Conservation (phyloP, 2,329 filamentous ascomycete species). For the Penicillium sp. region DNA sequence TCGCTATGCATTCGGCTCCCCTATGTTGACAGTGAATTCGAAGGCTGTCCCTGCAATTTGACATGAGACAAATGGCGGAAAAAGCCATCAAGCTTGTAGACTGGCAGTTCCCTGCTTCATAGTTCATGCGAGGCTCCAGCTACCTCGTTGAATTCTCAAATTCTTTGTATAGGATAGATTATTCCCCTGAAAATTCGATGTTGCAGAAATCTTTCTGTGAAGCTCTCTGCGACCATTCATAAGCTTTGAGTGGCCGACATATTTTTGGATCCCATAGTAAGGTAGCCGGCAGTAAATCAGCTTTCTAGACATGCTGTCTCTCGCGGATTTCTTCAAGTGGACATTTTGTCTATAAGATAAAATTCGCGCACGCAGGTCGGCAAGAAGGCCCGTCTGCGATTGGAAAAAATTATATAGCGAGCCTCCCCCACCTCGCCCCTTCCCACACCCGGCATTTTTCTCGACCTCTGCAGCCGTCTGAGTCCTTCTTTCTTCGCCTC, state of each 20-base stretch:
- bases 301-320: not conserved
- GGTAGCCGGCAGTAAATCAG: too few species aligned
- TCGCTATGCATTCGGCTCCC: slow-evolving; percentile 39
- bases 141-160: not conserved
- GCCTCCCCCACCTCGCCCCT: not conserved
- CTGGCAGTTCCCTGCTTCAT: not conserved
- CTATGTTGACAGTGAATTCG: slow-evolving; percentile 38
- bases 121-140: not conserved
- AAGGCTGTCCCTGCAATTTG: slow-evolving; percentile 3
- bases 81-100: not conserved
- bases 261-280: too few species aligned
- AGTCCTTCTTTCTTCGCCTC: not conserved
- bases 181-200: not conserved
- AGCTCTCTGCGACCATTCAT: not conserved
- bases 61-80: not conserved
- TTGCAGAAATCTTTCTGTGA: too few species aligned
- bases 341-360: not conserved
- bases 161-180: not conserved
- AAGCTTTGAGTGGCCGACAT: not conserved
- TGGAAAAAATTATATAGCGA: not conserved
- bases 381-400: not conserved
- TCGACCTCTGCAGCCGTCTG: not conserved
- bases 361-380: not conserved
- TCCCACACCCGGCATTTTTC: not conserved
- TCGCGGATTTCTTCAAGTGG: not conserved